Evolutionary conservation across 2,329 filamentous ascomycete species (phyloP), one percentile per base, ranked within the genome.

Genomic region (Ophiostoma piceae): DNA sequence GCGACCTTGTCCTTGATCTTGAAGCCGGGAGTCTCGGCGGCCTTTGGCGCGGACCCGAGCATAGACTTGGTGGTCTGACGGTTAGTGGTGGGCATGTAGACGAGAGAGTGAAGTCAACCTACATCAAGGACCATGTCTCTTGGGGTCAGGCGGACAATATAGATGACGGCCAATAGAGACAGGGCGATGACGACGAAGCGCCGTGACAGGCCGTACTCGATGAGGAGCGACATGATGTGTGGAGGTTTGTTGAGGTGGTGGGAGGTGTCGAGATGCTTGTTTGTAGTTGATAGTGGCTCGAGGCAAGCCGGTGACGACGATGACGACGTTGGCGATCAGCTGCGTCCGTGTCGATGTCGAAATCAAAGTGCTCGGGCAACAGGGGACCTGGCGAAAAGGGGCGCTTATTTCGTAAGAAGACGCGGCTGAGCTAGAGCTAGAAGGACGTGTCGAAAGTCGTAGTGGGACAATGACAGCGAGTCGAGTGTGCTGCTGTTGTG

Each of bases 1-100:
- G 75, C 76, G 57, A 75, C 74, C 67, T 69, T 69, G 68, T 74
- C 71, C 9, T 29, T 62, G 19, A 74, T 74, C 26, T 41, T 19
- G 29, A 57, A 64, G n/a, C 22, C 41, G 64, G 60, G 43, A 67
- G n/a, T 60, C 67, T 39, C 5, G 66, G 16, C 32, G 22, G 26
- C 19, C 29, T 62, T 26, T 19, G 57, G 57, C 16, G 12, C 14
- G 47, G n/a, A 72, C 12, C 65, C 65, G 3, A 66, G 65, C 35
- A 66, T 47, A 22, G 65, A 66, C 12, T 66, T 43, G 11, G 65
- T 66, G 0, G 65, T 66, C 65, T 66, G 14, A 39, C 7, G 19
- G 65, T 66, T 26, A 47, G 54, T 32, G 3, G 22, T 3, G 19
- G 29, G 7, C 9, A 39, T 32, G 2, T 9, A 22, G 7, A 11